Percentiles rank a stretch among this genome's conserved stretches.
phyloP scores from a whole-genome alignment of 768 basidiomycete species.

The Boletus rubescentipes region DNA sequence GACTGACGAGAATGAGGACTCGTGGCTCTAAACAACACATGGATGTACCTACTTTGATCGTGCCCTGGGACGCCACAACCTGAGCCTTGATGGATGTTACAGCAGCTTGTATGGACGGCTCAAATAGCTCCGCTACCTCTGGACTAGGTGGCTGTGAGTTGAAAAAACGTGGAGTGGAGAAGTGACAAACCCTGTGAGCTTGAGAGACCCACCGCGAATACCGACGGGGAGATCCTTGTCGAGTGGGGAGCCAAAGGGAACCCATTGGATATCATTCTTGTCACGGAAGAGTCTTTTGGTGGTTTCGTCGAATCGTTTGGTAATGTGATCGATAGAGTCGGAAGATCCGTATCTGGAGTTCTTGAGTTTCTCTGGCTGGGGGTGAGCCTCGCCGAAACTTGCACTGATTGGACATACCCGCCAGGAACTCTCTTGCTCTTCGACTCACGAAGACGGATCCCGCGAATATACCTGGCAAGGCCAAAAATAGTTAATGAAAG shows the following conservation, averaged over 20 bases:
- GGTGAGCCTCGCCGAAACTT: slow-evolving; percentile 4
- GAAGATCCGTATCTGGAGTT: slow-evolving; percentile 69
- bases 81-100: slow-evolving; percentile 67
- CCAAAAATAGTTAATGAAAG: slow-evolving; percentile 2
- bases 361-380: slow-evolving; percentile 61
- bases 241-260: slow-evolving; percentile 74
- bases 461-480: slow-evolving; percentile 67
- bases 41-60: slow-evolving; percentile 52
- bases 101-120: slow-evolving; percentile 76
- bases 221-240: slow-evolving; percentile 72
- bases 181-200: slow-evolving; percentile 60
- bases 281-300: slow-evolving; percentile 79
- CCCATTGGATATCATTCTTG: slow-evolving; percentile 63
- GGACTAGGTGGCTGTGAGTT: slow-evolving; percentile 21
- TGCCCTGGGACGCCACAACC: slow-evolving; percentile 64
- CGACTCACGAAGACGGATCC: slow-evolving; percentile 83
- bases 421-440: slow-evolving; percentile 68
- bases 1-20: slow-evolving; percentile 43
- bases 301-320: slow-evolving; percentile 78
- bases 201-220: slow-evolving; percentile 70
- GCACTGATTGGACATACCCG: slow-evolving; percentile 42
- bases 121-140: slow-evolving; percentile 71
- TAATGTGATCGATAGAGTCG: slow-evolving; percentile 76
- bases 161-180: slow-evolving; percentile 1
- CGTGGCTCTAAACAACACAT: background rate